Conservation (phyloP, 1,284 basidiomycete genomes). For the Apiotrichum domesticum region DNA sequence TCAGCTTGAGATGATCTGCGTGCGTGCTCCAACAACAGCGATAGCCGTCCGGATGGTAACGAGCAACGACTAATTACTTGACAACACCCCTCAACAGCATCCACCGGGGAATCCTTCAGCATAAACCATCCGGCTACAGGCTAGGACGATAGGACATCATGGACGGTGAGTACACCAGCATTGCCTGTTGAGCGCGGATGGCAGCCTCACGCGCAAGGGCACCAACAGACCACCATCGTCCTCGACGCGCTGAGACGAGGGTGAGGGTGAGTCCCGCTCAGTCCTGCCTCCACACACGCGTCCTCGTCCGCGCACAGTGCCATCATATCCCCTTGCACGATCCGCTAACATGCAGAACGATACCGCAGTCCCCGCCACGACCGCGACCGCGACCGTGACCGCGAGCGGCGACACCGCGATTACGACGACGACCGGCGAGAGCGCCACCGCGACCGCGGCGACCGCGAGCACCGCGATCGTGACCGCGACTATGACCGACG, state of each 20-base stretch:
- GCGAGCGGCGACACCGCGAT: conserved; percentile 2
- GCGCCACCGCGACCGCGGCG: conserved; percentile 3
- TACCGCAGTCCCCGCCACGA: conserved; percentile 22
- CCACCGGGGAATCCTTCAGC: too few species aligned
- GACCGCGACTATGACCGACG: conserved; percentile 8
- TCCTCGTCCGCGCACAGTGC: neutral
- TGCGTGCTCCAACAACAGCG: too few species aligned
- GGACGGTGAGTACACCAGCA: too few species aligned
- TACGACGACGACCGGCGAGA: conserved; percentile 6
- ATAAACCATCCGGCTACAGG: too few species aligned
- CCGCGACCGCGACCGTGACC: conserved; percentile 10
- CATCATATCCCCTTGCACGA: neutral
- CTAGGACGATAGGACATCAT: too few species aligned
- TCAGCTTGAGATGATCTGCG: too few species aligned
- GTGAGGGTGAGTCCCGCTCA: conserved; percentile 4
- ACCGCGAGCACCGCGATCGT: conserved; percentile 2
- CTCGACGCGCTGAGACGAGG: conserved; percentile 18
- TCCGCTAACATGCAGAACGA: neutral
- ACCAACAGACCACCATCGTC: conserved; percentile 28
- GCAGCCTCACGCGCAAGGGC: conserved; percentile 9
- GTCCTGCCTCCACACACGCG: neutral
- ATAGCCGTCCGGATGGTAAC: too few species aligned
- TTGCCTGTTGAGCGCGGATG: too few species aligned
- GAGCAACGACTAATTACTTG: too few species aligned
- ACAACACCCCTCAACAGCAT: too few species aligned